Evolutionary conservation across 495 filamentous ascomycete genomes (phyloP), one percentile per base, ranked within the genome.

Genomic region (Neurospora sp.): DNA sequence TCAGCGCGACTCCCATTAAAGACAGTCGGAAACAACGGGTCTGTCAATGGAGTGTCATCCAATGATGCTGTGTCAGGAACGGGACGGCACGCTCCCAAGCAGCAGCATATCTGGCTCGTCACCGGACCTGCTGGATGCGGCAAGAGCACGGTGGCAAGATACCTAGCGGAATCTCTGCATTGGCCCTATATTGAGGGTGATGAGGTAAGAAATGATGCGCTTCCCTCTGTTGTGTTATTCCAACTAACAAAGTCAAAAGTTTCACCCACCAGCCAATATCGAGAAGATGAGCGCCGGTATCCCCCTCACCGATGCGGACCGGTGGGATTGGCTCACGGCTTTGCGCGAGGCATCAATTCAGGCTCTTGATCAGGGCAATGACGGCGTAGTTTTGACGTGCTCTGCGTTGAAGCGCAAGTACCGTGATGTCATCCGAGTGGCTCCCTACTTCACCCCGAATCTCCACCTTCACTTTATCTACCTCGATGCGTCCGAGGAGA

Each of bases 371-470:
- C 79, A 78, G 40, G 86, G 88, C 41, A 83, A 85, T 40, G 83
- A 88, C 41, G 96, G 95, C 69, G 97, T 97, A 37, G 92, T 99
- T 27, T 87, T 99, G 71, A 97, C 96, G 69, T 99, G 96, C 87
- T 97, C 93, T 16, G 96, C 95, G 5, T 87, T 99, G 69, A 98
- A 98, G 85, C 92, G 92, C 78, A 96, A 95, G 83, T 99, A 99
- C 85, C 92, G 96, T 74, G 95, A 99, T 80, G 94, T 98, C 61
- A 94, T 99, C 82, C 91, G 96, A 69, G 89, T 96, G 9, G 96
- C 95, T 3, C 88, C 91, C 18, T 94, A 97, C 84, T 88, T 85
- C 79, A 86, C 91, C 74, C 90, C 91, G 69, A 87, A 89, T 72
- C 89, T 97, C 48, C 88, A 88, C 68, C 91, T 98, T 68, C 94